Conservation (phyloP, 2,329 filamentous ascomycete species). For the Sarocladium kiliense region DNA sequence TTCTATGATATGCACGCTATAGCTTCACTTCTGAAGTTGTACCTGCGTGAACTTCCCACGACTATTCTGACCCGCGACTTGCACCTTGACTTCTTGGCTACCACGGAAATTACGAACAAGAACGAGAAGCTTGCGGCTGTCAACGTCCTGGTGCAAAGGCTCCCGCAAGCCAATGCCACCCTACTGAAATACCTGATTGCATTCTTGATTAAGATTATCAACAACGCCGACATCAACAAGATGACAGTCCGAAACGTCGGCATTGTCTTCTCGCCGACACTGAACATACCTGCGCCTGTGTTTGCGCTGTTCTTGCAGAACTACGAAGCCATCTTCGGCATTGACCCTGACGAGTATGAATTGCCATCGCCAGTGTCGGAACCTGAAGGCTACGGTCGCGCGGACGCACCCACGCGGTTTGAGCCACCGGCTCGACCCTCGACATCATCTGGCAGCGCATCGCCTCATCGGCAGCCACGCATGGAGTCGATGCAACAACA, state of each 20-base stretch:
- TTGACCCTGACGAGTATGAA: slow-evolving; percentile 60
- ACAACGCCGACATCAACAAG: slow-evolving; percentile 86
- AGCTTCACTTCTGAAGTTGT: slow-evolving; percentile 88
- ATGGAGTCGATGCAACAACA: slow-evolving; percentile 23
- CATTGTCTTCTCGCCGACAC: slow-evolving; percentile 94
- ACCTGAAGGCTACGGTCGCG: slow-evolving; percentile 22
- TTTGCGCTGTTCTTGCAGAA: slow-evolving; percentile 93
- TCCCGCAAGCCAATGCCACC: slow-evolving; percentile 76
- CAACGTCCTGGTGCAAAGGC: slow-evolving; percentile 69
- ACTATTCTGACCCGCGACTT: slow-evolving; percentile 89
- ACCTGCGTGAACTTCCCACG: slow-evolving; percentile 84
- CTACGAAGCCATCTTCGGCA: slow-evolving; percentile 78
- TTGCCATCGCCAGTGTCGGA: slow-evolving; percentile 41
- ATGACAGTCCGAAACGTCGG: slow-evolving; percentile 98
- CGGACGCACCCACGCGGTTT: slow-evolving; percentile 24
- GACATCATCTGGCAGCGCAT: slow-evolving; percentile 43
- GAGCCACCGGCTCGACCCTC: slow-evolving; percentile 40
- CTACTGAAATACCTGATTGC: slow-evolving; percentile 79
- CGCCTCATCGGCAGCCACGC: slow-evolving; percentile 45
- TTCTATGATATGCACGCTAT: slow-evolving; percentile 96
- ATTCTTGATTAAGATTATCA: slow-evolving; percentile 88
- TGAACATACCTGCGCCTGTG: slow-evolving; percentile 92
- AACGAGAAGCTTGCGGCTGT: slow-evolving; percentile 72
- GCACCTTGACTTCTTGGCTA: slow-evolving; percentile 80
- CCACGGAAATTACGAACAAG: slow-evolving; percentile 72